These are phyloP conservation scores for Alternaria sp. DNA, from an alignment of 2,329 filamentous ascomycete species.

Conservation along the genomic window DNA sequence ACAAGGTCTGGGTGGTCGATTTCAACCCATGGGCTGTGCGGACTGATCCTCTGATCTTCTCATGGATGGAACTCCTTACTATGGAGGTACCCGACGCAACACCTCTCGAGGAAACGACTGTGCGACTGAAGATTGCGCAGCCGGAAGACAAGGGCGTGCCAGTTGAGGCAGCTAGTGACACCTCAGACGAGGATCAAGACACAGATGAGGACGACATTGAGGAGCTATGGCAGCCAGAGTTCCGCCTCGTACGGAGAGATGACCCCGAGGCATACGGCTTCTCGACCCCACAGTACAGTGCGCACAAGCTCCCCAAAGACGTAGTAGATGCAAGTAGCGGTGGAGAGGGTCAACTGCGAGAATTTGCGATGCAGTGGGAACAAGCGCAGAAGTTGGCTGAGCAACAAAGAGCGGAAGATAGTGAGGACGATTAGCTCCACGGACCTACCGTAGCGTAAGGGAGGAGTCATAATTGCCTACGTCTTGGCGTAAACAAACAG, in stretches of 20 bases:
- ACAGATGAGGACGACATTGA: constrained; percentile 60
- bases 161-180: not conserved
- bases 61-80: constrained; percentile 84
- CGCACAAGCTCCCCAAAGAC: constrained; percentile 93
- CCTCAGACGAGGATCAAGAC: constrained; percentile 20
- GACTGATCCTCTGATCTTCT: constrained; percentile 88
- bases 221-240: constrained; percentile 70
- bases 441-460: not conserved
- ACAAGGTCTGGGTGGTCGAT: constrained; percentile 84
- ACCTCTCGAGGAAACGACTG: constrained; percentile 29
- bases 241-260: constrained; percentile 80
- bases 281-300: constrained; percentile 84
- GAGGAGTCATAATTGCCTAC: constrained; percentile 3
- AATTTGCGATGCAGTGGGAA: constrained; percentile 62
- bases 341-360: constrained; percentile 74
- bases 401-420: constrained; percentile 49
- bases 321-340: constrained; percentile 73
- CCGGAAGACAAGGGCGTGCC: constrained; percentile 9
- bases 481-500: constrained; percentile 14
- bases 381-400: constrained; percentile 53
- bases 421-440: constrained; percentile 39
- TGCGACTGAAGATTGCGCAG: constrained; percentile 29
- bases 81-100: constrained; percentile 63
- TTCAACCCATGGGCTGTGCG: constrained; percentile 93
- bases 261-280: constrained; percentile 91